Evolutionary conservation across 306 rosid species (phyloP).

Genomic region (Mucuna pruriens): DNA sequence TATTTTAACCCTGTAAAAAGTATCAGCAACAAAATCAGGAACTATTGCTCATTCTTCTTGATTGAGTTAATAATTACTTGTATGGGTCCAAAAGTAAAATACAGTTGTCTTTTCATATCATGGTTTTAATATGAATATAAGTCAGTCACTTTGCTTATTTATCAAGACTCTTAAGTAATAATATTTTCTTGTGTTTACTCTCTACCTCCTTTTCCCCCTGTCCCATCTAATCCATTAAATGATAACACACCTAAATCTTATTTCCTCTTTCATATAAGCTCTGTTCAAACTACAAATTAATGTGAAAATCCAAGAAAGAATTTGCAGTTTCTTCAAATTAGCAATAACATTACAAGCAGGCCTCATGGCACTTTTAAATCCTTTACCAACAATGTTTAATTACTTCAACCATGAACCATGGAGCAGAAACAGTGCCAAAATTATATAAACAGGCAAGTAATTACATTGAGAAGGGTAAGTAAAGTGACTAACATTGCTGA

Average conservation of each 20-base stretch:
- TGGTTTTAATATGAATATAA: background rate
- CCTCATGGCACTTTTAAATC: too few relatives aligned
- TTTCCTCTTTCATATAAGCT: background rate
- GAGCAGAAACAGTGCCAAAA: too few relatives aligned
- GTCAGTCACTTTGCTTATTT: background rate
- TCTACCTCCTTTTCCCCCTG: background rate
- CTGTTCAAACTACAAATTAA: background rate
- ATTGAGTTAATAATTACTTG: background rate
- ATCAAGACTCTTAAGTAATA: background rate
- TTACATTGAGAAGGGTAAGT: too few relatives aligned
- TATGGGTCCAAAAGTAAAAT: background rate
- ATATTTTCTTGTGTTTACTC: background rate
- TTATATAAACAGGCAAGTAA: too few relatives aligned
- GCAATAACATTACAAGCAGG: background rate
- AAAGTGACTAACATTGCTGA: too few relatives aligned
- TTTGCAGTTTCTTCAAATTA: background rate
- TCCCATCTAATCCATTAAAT: background rate
- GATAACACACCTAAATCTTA: background rate
- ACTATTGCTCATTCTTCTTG: background rate
- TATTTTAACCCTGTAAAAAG: background rate
- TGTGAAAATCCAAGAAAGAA: background rate
- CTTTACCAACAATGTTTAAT: too few relatives aligned
- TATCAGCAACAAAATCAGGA: background rate
- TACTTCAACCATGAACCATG: too few relatives aligned
- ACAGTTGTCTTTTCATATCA: background rate